Evolutionary conservation across 306 rosid species (phyloP), one percentile per base, ranked within the genome.

Genomic region (Ormosia semicastrata): DNA sequence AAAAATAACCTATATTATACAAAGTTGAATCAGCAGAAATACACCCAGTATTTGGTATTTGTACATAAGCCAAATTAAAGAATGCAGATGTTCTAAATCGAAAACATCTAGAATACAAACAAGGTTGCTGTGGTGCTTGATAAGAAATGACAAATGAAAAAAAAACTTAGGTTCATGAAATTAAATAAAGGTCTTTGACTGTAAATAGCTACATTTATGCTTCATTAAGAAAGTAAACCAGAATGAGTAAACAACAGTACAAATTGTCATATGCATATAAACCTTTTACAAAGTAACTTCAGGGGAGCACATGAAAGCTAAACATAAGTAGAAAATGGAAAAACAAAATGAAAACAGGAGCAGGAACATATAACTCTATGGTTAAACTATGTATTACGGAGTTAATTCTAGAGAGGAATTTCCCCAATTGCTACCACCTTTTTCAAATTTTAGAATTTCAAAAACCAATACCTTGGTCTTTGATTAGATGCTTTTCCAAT

Each of bases 401-500:
- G 59, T 54, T 69, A 41, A 52, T 47, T 49, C 12, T 10, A 30
- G 11, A 63, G 39, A 6, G 43, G 52, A 65, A 7, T 59, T 81
- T 66, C 47, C 24, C 75, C 32, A 53, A 59, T 56, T 43, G 68
- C 2, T 43, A 15, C 29, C 10, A 66, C 6, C 13, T 37, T 15
- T 53, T 33, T 15, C 15, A 59, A 53, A 69, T 17, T 4, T 65
- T 37, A 37, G 34, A 17, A 56, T 50, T 64, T 64, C 71, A 79
- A 53, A 66, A 62, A 67, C 41, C 72, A 52, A 30, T 89, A 96
- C 99, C 98, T 92, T n/a, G 99, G 98, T 83, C 98, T 91, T 88
- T 96, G 99, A 85, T 96, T 94, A 56, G 92, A 91, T 75, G 97
- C 89, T 80, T 96, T 96, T 78, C 99, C 98, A 60, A 93, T 93